Conservation (phyloP, 169 alveolate genomes). For the Pseudocohnilembus persalinus region DNA sequence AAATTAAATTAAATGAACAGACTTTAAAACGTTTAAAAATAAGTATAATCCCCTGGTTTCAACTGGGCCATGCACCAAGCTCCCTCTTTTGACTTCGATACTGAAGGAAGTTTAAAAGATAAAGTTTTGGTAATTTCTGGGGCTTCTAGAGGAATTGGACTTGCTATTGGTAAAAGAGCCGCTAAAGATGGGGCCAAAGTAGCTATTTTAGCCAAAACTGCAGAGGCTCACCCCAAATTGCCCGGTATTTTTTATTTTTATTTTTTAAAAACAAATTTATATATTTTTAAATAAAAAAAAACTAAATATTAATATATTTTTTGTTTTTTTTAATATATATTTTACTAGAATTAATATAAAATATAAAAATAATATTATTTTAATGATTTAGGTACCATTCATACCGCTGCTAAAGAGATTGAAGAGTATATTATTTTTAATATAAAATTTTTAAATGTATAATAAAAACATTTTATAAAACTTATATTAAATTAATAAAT, state of each 20-base stretch:
- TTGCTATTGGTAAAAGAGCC: constrained; percentile 69
- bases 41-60: not conserved
- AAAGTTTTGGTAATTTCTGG: constrained; percentile 73
- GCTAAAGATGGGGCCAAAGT: constrained; percentile 82
- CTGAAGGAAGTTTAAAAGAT: constrained; percentile 60
- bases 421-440: constrained; percentile 16
- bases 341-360: not conserved
- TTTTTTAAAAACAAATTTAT: not conserved
- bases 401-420: constrained; percentile 74
- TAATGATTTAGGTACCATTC: constrained; percentile 62
- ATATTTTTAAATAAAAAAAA: no score
- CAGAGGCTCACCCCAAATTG: constrained; percentile 66
- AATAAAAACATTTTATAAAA: not conserved
- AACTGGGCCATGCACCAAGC: constrained; percentile 54
- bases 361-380: no score
- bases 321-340: no score
- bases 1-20: not conserved
- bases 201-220: constrained; percentile 75
- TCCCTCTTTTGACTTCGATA: constrained; percentile 42
- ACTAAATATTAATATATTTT: no score
- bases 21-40: no score
- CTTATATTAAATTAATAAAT: no score
- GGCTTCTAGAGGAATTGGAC: constrained; percentile 77
- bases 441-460: not conserved
- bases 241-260: constrained; percentile 33